Evolutionary conservation across 345 rosid species (phyloP), one percentile per base, ranked within the genome.

Genomic region (Pistacia vera): DNA sequence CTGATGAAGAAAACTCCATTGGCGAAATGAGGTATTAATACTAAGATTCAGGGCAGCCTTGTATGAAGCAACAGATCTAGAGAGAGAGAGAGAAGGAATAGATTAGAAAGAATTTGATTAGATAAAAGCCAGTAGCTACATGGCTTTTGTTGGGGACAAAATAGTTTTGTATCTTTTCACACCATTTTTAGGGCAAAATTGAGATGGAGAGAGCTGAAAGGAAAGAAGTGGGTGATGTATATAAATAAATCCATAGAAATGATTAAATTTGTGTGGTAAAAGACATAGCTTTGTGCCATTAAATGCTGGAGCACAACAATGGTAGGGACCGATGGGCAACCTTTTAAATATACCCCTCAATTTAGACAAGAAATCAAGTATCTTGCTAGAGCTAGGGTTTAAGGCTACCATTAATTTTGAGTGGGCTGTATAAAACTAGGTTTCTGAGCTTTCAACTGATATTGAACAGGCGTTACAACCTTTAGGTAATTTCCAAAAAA

Each of bases 261-360:
- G 18, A 71, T 58, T 41, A 13, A 68, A 14, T 11, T 25, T 25
- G 59, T 33, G 67, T 63, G 36, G 38, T 2, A 33, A 68, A 41
- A 41, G 46, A 54, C 25, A 11, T 46, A 41, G 68, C 46, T n/a
- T 20, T 35, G 30, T 63, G 61, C 67, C 74, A 54, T 20, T 44
- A 9, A 68, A 54, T 49, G 25, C 64, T 75, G 63, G 35, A 46
- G 63, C 63, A 74, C 30, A 64, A 35, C 3, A 30, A 13, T 2
- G 36, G 71, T 54, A 63, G 71, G 75, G 67, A 48, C 78, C 57
- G 11, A 0, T 68, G 14, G 28, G 38, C 69, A 44, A 63, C 52
- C 64, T 30, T 72, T 54, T 63, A 68, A 35, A 25, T 4, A 54
- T 0, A 16, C 18, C n/a, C 57, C 18, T 54, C 2, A 4, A 54